Percentiles rank a stretch among this genome's conserved stretches.
phyloP scores from a whole-genome alignment of 805 yeast genomes.

The Monosporozyma siamensis region DNA sequence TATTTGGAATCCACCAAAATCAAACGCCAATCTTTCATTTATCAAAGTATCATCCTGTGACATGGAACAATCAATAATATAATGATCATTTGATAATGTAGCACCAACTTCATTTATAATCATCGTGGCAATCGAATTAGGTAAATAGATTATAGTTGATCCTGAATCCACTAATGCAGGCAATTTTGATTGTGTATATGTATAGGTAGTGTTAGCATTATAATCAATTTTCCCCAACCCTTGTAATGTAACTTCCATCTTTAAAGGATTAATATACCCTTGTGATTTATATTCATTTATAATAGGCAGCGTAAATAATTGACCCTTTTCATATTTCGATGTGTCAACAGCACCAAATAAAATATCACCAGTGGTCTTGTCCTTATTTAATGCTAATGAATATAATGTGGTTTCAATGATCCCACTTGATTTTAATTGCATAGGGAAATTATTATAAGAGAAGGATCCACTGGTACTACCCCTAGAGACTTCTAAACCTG shows the following conservation, averaged over 20 bases:
- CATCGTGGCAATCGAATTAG: slow-evolving; percentile 24
- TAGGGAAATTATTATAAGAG: slow-evolving; percentile 59
- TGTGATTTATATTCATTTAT: slow-evolving; percentile 30
- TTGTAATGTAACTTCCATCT: slow-evolving; percentile 25
- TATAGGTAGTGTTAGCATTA: slow-evolving; percentile 9
- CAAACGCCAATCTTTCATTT: slow-evolving; percentile 26
- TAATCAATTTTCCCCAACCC: slow-evolving; percentile 20
- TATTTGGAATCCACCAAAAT: slow-evolving; percentile 52
- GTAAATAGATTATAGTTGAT: slow-evolving; percentile 43
- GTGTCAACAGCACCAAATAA: slow-evolving; percentile 68
- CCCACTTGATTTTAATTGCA: slow-evolving; percentile 48
- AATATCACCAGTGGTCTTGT: slow-evolving; percentile 41
- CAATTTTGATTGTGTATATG: slow-evolving; percentile 20
- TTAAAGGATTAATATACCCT: slow-evolving; percentile 15
- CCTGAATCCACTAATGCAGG: slow-evolving; percentile 48
- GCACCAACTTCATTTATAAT: slow-evolving; percentile 37
- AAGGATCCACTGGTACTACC: slow-evolving; percentile 31
- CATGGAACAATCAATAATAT: slow-evolving; percentile 38
- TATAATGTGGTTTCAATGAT: slow-evolving; percentile 46
- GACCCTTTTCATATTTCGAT: slow-evolving; percentile 46
- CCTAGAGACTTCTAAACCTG: slow-evolving; percentile 48
- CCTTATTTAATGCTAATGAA: slow-evolving; percentile 50
- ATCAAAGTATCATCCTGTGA: slow-evolving; percentile 25
- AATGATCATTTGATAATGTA: slow-evolving; percentile 38
- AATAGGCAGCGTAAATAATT: slow-evolving; percentile 41